Evolutionary conservation across 169 alveolate genomes (phyloP).

Genomic region (Amoebophrya sp.): DNA sequence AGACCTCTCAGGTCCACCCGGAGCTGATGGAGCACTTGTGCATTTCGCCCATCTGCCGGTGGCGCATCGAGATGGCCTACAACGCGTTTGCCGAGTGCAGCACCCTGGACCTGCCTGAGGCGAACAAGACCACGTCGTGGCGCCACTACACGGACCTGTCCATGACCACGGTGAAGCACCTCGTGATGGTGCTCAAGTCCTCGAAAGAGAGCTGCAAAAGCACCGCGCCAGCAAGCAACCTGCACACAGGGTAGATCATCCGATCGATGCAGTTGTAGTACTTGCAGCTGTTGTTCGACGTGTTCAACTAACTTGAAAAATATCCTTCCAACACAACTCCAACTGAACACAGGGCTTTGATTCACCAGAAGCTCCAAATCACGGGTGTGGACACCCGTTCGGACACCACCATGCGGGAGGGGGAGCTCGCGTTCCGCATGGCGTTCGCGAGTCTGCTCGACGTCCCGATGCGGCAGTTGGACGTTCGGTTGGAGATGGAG

Average conservation of each 20-base stretch:
- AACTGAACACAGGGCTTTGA: background rate
- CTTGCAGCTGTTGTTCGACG: no score
- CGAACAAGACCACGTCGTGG: background rate
- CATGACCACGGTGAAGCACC: background rate
- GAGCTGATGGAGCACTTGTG: background rate
- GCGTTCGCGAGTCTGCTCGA: background rate
- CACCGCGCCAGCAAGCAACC: background rate
- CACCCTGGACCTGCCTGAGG: background rate
- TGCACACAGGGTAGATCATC: no score
- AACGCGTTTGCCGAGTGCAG: background rate
- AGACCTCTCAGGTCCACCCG: background rate
- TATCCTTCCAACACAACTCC: no score
- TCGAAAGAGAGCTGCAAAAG: background rate
- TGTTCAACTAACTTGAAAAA: no score
- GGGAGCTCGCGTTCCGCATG: background rate
- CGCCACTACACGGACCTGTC: background rate
- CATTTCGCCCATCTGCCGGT: background rate
- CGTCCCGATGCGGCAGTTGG: background rate
- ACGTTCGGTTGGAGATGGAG: background rate
- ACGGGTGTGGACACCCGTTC: background rate
- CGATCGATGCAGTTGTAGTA: no score
- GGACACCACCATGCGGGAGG: background rate
- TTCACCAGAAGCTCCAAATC: background rate
- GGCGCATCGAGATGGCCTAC: constrained; percentile 1
- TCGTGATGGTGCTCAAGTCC: background rate